Base-by-base conservation (phyloP, 2,329 filamentous ascomycete species). In the Stachybotrys echinatus region DNA sequence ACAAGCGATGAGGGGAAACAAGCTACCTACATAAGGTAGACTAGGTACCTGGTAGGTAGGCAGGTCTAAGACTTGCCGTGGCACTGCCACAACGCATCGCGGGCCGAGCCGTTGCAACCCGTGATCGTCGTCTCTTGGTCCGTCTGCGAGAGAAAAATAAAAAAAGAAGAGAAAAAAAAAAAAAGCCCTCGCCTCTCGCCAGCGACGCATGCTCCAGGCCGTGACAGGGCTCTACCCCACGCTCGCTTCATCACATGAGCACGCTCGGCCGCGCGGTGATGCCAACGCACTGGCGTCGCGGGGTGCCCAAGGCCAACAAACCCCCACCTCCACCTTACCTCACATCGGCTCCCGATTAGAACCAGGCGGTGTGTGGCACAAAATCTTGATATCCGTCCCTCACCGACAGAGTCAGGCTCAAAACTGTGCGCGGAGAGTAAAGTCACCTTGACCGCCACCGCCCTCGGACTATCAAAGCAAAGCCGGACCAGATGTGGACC, bases 181-280 rank as follows among this genome's bases (percentile, higher is more conserved):
- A n/a, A n/a, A n/a, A n/a, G n/a, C n/a, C n/a, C 14, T 34, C 27
- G 27, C 27, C 27, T 34, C 27, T n/a, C 27, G 10, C 27, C 14
- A 14, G 10, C 27, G 14, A 34, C 27, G 27, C 27, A 34, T 34
- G 27, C 14, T 34, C 27, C 27, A 34, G 27, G 27, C 10, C 14
- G n/a, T 34, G 2, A 34, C 27, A 14, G 27, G 27, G 27, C 27
- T 34, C 27, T 34, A 34, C 27, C 27, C 27, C 27, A 34, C 27
- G 27, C 42, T 23, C 27, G 45, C 44, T 39, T 52, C 52, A 58
- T 62, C 57, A 61, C 57, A 60, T 62, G 59, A 62, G 59, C 52
- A 48, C 44, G 47, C 50, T 47, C 48, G 40, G 53, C 57, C 56
- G 56, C 56, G 54, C 57, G 54, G 54, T 58, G 52, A 55, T 50